A percentile compares a stretch with the other conserved stretches of the same genome.
Conservation (phyloP, 495 filamentous ascomycete species). For the Diplogelasinospora grovesii region DNA sequence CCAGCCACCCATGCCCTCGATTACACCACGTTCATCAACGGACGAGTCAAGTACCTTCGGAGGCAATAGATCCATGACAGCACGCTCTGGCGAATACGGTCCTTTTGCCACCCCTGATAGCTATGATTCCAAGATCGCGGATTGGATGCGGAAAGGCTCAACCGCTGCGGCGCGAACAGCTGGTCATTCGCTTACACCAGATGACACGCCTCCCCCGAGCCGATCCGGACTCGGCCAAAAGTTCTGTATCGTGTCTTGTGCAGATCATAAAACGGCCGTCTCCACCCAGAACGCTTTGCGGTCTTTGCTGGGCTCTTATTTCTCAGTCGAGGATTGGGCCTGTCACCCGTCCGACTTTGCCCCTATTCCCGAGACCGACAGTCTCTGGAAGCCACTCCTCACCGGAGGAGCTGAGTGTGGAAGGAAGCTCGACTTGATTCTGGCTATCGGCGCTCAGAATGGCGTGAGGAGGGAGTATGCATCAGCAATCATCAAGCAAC, state of each 20-base stretch:
- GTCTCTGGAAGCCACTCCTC: constrained; percentile 30
- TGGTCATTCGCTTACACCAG: constrained; percentile 14
- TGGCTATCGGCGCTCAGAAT: constrained; percentile 37
- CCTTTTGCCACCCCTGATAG: too few species aligned
- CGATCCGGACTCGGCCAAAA: constrained; percentile 8
- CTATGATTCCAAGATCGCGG: too few species aligned
- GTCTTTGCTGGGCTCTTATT: constrained; percentile 30
- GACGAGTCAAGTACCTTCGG: too few species aligned
- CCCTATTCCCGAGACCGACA: constrained; percentile 29
- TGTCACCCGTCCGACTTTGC: constrained; percentile 32
- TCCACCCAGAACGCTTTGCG: constrained; percentile 38
- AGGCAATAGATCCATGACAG: too few species aligned
- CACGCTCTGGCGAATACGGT: too few species aligned
- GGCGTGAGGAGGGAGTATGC: constrained; percentile 31
- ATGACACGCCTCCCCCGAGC: constrained; percentile 4
- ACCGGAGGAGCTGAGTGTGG: neutral
- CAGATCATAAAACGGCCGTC: constrained; percentile 31
- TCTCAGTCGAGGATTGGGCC: constrained; percentile 27
- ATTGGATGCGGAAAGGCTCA: neutral
- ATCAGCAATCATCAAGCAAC: constrained; percentile 23
- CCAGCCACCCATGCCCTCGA: too few species aligned
- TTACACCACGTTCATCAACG: too few species aligned
- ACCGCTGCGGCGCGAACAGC: constrained; percentile 12
- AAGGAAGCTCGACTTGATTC: constrained; percentile 34
- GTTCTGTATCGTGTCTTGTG: constrained; percentile 31